Conservation (phyloP, 768 basidiomycete genomes). For the Trametes coccinea region DNA sequence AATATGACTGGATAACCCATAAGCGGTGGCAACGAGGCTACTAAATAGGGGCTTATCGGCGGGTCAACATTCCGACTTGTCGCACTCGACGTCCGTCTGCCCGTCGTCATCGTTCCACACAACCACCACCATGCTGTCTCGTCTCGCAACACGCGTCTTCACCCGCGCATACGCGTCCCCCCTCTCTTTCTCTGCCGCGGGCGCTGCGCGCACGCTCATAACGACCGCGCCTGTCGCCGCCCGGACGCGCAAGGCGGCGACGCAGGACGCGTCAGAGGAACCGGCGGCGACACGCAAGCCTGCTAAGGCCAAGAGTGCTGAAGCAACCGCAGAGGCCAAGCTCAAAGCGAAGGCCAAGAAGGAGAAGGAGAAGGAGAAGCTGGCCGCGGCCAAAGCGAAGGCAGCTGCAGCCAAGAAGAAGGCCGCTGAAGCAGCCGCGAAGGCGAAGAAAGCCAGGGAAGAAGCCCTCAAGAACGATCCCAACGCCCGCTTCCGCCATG, state of each 20-base stretch:
- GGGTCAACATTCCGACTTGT: not conserved
- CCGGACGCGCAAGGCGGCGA: not conserved
- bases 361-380: not conserved
- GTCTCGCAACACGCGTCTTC: slow-evolving; percentile 16
- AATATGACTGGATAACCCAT: not conserved
- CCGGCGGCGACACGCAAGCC: too few species aligned
- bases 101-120: not conserved
- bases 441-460: slow-evolving; percentile 2
- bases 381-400: not conserved
- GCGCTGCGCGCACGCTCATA: slow-evolving; percentile 12
- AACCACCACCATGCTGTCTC: slow-evolving; percentile 18
- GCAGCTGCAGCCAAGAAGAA: not conserved
- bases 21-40: not conserved
- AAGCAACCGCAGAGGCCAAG: not conserved
- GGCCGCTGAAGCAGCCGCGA: not conserved
- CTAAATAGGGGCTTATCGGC: not conserved
- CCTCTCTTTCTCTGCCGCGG: not conserved
- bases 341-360: not conserved
- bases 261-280: not conserved
- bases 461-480: not conserved
- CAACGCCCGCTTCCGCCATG: not conserved
- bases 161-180: slow-evolving; percentile 8
- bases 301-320: too few species aligned
- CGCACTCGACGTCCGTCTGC: not conserved
- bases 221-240: slow-evolving; percentile 8